These are phyloP conservation scores for Phytopythium chamaehyphon DNA, from an alignment of 352 stramenopile species.

Conservation along the genomic window DNA sequence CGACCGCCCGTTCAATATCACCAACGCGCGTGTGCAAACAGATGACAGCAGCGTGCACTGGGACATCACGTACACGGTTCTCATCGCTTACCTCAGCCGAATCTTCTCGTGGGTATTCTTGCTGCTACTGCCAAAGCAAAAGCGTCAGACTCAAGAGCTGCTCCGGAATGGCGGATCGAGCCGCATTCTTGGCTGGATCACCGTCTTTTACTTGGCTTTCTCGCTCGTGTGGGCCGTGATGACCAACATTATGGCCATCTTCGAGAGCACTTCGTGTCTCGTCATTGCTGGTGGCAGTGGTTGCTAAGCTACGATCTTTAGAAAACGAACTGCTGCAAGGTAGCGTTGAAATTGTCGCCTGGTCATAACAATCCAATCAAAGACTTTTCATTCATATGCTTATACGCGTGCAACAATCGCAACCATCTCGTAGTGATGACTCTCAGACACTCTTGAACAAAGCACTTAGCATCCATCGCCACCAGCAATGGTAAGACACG, in stretches of 20 bases:
- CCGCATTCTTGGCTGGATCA: slow-evolving; percentile 21
- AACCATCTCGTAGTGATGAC: too few relatives aligned
- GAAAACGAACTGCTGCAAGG: too few relatives aligned
- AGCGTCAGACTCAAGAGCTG: slow-evolving; percentile 30
- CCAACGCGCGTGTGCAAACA: slow-evolving; percentile 23
- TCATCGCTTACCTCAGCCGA: slow-evolving; percentile 31
- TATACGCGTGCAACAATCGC: too few relatives aligned
- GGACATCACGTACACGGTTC: slow-evolving; percentile 40
- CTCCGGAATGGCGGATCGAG: slow-evolving; percentile 23
- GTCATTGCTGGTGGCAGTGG: slow-evolving; percentile 21
- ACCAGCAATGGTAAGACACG: slow-evolving; percentile 21
- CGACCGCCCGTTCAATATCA: slow-evolving; percentile 30
- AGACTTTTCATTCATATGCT: too few relatives aligned
- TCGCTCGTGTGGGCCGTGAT: slow-evolving; percentile 26
- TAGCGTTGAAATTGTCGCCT: too few relatives aligned
- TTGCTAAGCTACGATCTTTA: slow-evolving; percentile 5
- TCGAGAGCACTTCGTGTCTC: slow-evolving; percentile 25
- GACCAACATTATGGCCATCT: slow-evolving; percentile 37
- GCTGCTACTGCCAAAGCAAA: slow-evolving; percentile 32
- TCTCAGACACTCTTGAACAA: too few relatives aligned
- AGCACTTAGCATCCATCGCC: slow-evolving; percentile 15
- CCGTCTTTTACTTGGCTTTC: slow-evolving; percentile 30
- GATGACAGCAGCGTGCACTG: slow-evolving; percentile 26
- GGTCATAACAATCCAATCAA: too few relatives aligned
- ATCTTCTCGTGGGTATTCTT: slow-evolving; percentile 28